Base-by-base conservation (phyloP, 805 yeast species). In the Yarrowia porcina region DNA sequence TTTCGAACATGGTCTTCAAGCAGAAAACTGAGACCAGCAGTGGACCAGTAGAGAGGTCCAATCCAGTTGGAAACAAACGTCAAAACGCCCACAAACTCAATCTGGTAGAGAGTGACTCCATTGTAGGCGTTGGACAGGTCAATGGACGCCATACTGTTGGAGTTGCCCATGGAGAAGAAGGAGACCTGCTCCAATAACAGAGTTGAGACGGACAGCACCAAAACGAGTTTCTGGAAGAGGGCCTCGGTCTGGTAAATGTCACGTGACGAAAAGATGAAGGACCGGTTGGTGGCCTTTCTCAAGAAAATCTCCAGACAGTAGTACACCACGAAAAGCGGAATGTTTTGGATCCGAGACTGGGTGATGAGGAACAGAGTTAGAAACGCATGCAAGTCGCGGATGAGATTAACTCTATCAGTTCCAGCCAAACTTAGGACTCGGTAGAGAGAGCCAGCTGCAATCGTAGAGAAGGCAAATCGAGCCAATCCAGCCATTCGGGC, bases 51-150 rank as follows among this genome's bases (percentile, higher is more conserved):
- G 0, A 94, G 80, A 0, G 97, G 89, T 0, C 90, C 90, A 0
- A 88, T 81, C 83, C 90, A 94, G 72, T 91, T 93, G n/a, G 96
- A 82, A 2, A 87, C 71, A 71, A 89, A 88, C 13, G 96, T 90
- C 62, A 94, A 74, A 0, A 87, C 28, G 0, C 97, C 97, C 4
- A 93, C 96, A 2, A 82, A 71, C 8, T 82, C 68, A 21, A 92
- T 81, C 66, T 86, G 83, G 70, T 90, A 94, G 47, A 83, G 80
- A 0, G 83, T 74, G 8, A 92, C 78, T 0, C 99, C 99, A 71
- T 93, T 93, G 73, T 94, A 94, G 0, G 97, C 92, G 71, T 93
- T 92, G 0, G 96, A 84, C 23, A 94, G 79, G 69, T 93, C 97
- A 21, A 94, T 85, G 0, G 97, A 87, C 0, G 97, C 93, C 67